Base-by-base conservation (phyloP, 306 rosid genomes). In the Alnus rubra region DNA sequence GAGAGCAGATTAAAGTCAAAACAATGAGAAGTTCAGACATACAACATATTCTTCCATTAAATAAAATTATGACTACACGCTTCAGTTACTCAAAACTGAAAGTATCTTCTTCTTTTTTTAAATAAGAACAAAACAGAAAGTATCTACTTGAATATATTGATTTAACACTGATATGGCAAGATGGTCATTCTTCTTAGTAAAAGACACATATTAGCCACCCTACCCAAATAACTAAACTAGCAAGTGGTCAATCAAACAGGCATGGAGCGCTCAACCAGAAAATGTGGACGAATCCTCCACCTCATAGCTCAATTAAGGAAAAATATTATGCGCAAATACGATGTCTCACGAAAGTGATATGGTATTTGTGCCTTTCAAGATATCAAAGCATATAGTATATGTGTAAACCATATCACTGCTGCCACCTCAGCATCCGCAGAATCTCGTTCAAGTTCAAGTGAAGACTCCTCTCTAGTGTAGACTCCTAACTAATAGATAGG, bases 11-110 rank as follows among this genome's bases (percentile, higher is more conserved):
- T 42, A 65, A 35, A 70, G 50, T 28, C 12, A 23, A 65, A 79
- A 55, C 30, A 70, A 71, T 19, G 62, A 74, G 39, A 51, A 82
- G 64, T 79, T 62, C 80, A 84, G 63, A 76, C 28, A 55, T 56
- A 4, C n/a, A 60, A 55, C 5, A 28, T 63, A 63, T 63, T 63
- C 10, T 31, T 5, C 45, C 69, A 33, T 31, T 63, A 63, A 35
- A 65, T 15, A 8, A 65, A 35, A 37, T 35, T 16, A 4, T 15
- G 37, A 65, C 2, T 15, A 15, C 33, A 18, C 47, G 12, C 10
- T 39, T 64, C 70, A 35, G 44, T 14, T 64, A 33, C 8, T 33
- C 23, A 64, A 15, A 33, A 15, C 70, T 33, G 47, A 64, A 35
- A 7, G 37, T 33, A 33, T 33, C 37, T 33, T 33, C 28, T 33